Evolutionary conservation across 1,284 basidiomycete species (phyloP), one percentile per base, ranked within the genome.

Genomic region (Testicularia cyperi): DNA sequence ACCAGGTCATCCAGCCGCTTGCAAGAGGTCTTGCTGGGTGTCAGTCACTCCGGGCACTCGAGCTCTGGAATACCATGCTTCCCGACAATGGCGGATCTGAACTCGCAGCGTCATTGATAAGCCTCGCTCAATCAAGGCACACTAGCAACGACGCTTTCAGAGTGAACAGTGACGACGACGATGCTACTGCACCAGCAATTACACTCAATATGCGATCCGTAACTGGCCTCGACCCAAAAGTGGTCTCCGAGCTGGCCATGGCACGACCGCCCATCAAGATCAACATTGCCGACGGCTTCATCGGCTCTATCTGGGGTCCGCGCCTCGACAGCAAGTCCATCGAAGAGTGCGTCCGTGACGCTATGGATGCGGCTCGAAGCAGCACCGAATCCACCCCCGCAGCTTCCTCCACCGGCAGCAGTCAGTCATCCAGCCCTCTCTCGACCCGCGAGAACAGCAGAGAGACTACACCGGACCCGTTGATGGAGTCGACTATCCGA

Each of bases 51-150:
- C 22, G 47, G 23, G 44, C 31, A 38, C 21, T 58, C 2, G 55
- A 58, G 23, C 27, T 58, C 26, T 58, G 47, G 44, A 58, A 58
- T n/a, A 31, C 40, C 6, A 58, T 58, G 55, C 48, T 58, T 2
- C 47, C 55, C 5, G 27, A 24, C 3, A 25, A 31, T 2, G 44
- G 44, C 2, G 48, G 47, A 9, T 21, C 35, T n/a, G 39, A 47
- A 12, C 26, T 58, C 9, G 47, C 48, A 3, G 7, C 16, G 5
- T 38, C 55, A 3, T 38, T 58, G 8, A 44, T 52, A 20, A n/a
- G n/a, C 18, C 37, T 58, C 24, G 29, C 44, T 1, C 16, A 4
- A 18, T 4, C 29, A 8, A 12, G 29, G 16, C 29, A 15, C 29
- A 18, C 9, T 9, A 15, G 13, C 10, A 18, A 10, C 13, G 29